Percentiles rank a stretch among this genome's conserved stretches.
Evolutionary conservation across 257 asterid species (phyloP).

Genomic region (Nyctanthes arbortristis): DNA sequence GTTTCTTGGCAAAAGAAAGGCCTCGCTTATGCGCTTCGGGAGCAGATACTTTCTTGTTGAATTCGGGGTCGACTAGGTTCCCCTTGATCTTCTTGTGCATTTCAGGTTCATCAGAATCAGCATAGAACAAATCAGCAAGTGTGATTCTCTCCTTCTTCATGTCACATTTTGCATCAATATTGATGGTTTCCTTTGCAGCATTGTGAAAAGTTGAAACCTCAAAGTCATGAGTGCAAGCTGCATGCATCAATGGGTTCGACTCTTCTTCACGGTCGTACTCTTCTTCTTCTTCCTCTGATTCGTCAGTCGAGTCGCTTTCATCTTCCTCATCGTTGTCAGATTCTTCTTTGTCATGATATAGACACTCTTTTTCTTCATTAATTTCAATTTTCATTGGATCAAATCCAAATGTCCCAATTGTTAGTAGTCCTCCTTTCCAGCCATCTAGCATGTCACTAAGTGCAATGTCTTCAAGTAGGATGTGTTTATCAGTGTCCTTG

Average conservation of each 20-base stretch:
- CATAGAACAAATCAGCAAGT: slow-evolving; percentile 65
- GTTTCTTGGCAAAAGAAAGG: slow-evolving; percentile 33
- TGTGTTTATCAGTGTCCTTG: slow-evolving; percentile 13
- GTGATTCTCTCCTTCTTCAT: slow-evolving; percentile 52
- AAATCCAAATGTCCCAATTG: slow-evolving; percentile 75
- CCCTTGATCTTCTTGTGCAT: background rate
- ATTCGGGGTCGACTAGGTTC: background rate
- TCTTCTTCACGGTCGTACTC: slow-evolving; percentile 20
- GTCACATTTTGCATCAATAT: slow-evolving; percentile 13
- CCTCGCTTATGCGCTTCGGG: slow-evolving; percentile 18
- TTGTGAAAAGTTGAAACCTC: background rate
- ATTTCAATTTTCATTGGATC: slow-evolving; percentile 26
- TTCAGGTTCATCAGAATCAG: slow-evolving; percentile 28
- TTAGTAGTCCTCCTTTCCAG: slow-evolving; percentile 56
- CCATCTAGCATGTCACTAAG: slow-evolving; percentile 27
- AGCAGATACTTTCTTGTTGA: background rate
- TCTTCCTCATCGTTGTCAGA: slow-evolving; percentile 23
- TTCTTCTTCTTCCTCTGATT: slow-evolving; percentile 4
- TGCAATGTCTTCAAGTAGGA: slow-evolving; percentile 27
- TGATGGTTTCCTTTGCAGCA: background rate
- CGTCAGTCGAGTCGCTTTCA: slow-evolving; percentile 8
- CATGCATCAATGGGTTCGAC: slow-evolving; percentile 28
- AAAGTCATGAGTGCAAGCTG: slow-evolving; percentile 11
- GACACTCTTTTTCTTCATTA: background rate
- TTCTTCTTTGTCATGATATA: background rate